phyloP scores from a whole-genome alignment of 331 rosid genomes.

The Cucumis variabilis region DNA sequence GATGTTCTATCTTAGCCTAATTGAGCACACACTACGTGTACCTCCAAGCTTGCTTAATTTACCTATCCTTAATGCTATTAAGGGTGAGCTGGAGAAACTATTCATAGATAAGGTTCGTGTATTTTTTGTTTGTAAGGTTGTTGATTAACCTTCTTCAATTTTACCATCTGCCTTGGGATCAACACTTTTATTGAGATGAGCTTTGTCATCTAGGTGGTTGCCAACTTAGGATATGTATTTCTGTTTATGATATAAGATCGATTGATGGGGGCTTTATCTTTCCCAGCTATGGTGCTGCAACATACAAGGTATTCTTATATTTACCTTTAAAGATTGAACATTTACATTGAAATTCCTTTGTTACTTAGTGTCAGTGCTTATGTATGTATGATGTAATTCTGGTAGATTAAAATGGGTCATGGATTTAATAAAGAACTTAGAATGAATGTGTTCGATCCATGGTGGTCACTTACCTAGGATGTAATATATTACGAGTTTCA shows the following conservation, averaged over 20 bases:
- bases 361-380: neutral
- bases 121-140: neutral
- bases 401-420: neutral
- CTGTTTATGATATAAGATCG: slow-evolving; percentile 72
- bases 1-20: slow-evolving; percentile 81
- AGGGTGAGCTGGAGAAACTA: slow-evolving; percentile 71
- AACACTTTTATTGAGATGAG: slow-evolving; percentile 16
- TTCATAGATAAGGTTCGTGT: slow-evolving; percentile 66
- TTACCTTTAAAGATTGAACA: neutral
- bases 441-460: neutral
- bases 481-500: neutral
- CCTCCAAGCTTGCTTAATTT: slow-evolving; percentile 65
- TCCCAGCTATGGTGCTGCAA: slow-evolving; percentile 77
- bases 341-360: neutral
- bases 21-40: slow-evolving; percentile 70
- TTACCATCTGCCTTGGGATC: neutral
- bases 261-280: slow-evolving; percentile 75
- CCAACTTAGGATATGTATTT: slow-evolving; percentile 80
- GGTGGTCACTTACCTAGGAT: neutral
- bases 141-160: neutral
- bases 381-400: neutral
- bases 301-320: slow-evolving; percentile 54
- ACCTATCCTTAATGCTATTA: slow-evolving; percentile 62
- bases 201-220: slow-evolving; percentile 59
- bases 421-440: neutral